A percentile compares a stretch with the other conserved stretches of the same genome.
Evolutionary conservation across 2,329 filamentous ascomycete genomes (phyloP).

Genomic region (Rugonectria rugulosa): DNA sequence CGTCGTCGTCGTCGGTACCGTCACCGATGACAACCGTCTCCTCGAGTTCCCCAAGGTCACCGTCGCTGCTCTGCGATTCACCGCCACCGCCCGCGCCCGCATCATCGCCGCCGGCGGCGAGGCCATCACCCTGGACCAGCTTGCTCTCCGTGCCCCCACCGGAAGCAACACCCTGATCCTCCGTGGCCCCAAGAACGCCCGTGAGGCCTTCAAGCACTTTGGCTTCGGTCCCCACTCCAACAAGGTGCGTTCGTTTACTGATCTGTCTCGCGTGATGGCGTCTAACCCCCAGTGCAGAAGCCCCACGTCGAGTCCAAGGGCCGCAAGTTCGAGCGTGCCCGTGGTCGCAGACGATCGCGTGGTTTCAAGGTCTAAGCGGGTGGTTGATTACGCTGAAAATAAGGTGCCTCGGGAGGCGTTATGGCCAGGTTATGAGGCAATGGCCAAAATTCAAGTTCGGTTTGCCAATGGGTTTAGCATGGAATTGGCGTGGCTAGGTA

Average conservation of each 20-base stretch:
- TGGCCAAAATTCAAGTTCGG: conserved; percentile 40
- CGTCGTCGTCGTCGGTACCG: conserved; percentile 90
- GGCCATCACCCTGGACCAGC: conserved; percentile 94
- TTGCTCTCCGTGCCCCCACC: conserved; percentile 92
- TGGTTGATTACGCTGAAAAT: conserved; percentile 34
- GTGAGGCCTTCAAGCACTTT: conserved; percentile 99
- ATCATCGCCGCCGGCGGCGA: conserved; percentile 94
- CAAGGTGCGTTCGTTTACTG: conserved; percentile 71
- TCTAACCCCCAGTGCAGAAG: conserved; percentile 70
- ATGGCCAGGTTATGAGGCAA: conserved; percentile 38
- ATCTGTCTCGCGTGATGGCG: fast-evolving
- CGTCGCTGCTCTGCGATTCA: conserved; percentile 95
- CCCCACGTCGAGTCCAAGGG: conserved; percentile 98
- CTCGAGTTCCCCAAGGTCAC: conserved; percentile 90
- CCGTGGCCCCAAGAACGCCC: conserved; percentile 96
- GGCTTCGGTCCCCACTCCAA: conserved; percentile 97
- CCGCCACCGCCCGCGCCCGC: conserved; percentile 91
- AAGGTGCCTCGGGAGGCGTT: conserved; percentile 39
- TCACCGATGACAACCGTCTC: conserved; percentile 98
- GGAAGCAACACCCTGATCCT: conserved; percentile 97
- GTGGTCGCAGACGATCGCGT: conserved; percentile 97
- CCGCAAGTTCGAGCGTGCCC: conserved; percentile 98
- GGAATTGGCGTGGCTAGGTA: conserved; percentile 58
- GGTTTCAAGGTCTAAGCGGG: conserved; percentile 98
- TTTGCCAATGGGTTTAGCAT: conserved; percentile 49